Percentiles rank a stretch among this genome's conserved stretches.
Evolutionary conservation across 1,139 yeast species (phyloP).

Genomic region (Kodamaea suecica): DNA sequence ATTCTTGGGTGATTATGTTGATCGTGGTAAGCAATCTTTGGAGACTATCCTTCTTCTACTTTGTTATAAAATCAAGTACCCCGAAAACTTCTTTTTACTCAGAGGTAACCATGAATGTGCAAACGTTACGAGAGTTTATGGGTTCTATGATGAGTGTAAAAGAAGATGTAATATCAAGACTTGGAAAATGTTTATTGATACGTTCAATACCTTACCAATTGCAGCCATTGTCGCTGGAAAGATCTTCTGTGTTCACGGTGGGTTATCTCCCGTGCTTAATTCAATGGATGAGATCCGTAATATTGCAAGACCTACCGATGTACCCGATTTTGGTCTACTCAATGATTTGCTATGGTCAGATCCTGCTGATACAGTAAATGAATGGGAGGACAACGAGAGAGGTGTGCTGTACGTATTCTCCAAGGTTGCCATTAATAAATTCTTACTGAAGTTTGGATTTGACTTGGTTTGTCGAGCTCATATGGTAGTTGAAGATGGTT

Average conservation of each 20-base stretch:
- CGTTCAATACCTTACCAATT: constrained; percentile 89
- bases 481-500: constrained; percentile 98
- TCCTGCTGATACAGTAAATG: constrained; percentile 91
- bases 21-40: constrained; percentile 90
- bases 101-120: constrained; percentile 98
- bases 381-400: constrained; percentile 98
- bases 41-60: constrained; percentile 83
- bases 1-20: constrained; percentile 94
- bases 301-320: constrained; percentile 94
- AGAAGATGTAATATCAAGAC: constrained; percentile 82
- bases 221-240: constrained; percentile 96
- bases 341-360: constrained; percentile 95
- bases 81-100: constrained; percentile 88
- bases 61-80: constrained; percentile 92
- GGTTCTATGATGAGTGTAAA: constrained; percentile 96
- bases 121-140: constrained; percentile 90
- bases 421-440: constrained; percentile 88
- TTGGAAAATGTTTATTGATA: constrained; percentile 91
- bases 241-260: constrained; percentile 97
- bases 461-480: constrained; percentile 96
- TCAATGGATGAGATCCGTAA: constrained; percentile 89
- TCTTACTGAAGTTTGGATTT: constrained; percentile 80
- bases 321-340: constrained; percentile 90
- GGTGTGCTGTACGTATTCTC: constrained; percentile 97
- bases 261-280: constrained; percentile 85